Base-by-base conservation (phyloP, 176 grass and related monocot species). In the Elaeis guineensis region DNA sequence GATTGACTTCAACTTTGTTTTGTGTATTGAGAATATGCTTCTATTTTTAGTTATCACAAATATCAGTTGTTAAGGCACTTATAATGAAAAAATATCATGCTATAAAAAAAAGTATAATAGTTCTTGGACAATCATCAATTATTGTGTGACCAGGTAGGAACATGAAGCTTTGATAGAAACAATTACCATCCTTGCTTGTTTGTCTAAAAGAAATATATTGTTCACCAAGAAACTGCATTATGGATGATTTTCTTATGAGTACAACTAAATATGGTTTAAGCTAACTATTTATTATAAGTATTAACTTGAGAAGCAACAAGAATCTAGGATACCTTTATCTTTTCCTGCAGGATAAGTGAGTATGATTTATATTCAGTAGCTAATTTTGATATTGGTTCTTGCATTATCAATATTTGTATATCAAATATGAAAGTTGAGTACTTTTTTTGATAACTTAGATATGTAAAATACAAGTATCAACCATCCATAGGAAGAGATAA, bases 101-200 rank as follows among this genome's bases (percentile, higher is more conserved):
- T 35, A 35, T 8, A 8, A 35, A 35, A 35, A 35, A 35, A 8
- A 35, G 1, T 1, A 9, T 26, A 35, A 35, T 35, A 35, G 30
- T 8, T 35, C 7, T 35, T 35, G 7, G 30, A 35, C 1, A 35
- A 35, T 35, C 6, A 35, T 35, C 6, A 35, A 35, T 35, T 35
- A 35, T 35, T 29, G 23, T 8, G 30, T 16, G 29, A 59, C 57
- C 24, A 59, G 16, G 16, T 59, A 59, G 14, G 57, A 59, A 59
- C 5, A 59, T 30, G 24, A 59, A 59, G 22, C 57, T 59, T 25
- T 24, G 11, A 28, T 59, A 30, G 57, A 59, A 59, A 17, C 57
- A 59, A 28, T 59, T 59, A 16, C 57, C 57, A 29, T 59, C 57
- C 25, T 24, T 21, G 16, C 57, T 7, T 28, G 23, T 16, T 16